Conservation (phyloP, 2,329 filamentous ascomycete species). For the Cladophialophora yegresii region DNA sequence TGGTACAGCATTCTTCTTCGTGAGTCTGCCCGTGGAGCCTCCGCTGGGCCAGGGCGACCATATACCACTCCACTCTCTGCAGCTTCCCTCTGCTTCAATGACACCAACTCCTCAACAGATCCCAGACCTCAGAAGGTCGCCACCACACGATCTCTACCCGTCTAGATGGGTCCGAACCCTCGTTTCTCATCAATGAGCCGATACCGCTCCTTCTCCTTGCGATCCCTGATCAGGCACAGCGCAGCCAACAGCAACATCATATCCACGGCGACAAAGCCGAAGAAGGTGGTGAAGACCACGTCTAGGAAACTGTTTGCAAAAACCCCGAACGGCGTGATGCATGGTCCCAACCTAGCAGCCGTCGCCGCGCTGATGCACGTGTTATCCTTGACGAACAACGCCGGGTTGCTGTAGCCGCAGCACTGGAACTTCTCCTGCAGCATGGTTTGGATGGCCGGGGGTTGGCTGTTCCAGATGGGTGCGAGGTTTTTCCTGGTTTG, state of each 20-base stretch:
- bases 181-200: conserved; percentile 79
- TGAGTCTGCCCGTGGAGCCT: background rate
- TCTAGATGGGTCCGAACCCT: conserved; percentile 43
- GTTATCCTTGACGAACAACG: conserved; percentile 67
- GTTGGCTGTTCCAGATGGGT: conserved; percentile 62
- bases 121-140: background rate
- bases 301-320: conserved; percentile 73
- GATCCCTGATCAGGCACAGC: conserved; percentile 75
- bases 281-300: conserved; percentile 74
- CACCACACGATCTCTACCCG: background rate
- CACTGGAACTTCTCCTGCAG: conserved; percentile 76
- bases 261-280: conserved; percentile 74
- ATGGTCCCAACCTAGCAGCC: conserved; percentile 70
- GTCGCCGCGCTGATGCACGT: conserved; percentile 70
- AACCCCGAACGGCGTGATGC: conserved; percentile 65
- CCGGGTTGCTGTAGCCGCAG: conserved; percentile 77
- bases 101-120: background rate
- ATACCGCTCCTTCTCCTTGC: conserved; percentile 77
- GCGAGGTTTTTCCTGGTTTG: conserved; percentile 65
- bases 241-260: conserved; percentile 68
- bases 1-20: background rate
- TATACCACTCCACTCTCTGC: background rate
- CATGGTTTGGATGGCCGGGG: conserved; percentile 62
- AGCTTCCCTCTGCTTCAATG: background rate
- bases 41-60: background rate